A percentile compares a stretch with the other conserved stretches of the same genome.
Evolutionary conservation across 352 stramenopile genomes (phyloP).

Genomic region (Thalassiosira mediterranea): DNA sequence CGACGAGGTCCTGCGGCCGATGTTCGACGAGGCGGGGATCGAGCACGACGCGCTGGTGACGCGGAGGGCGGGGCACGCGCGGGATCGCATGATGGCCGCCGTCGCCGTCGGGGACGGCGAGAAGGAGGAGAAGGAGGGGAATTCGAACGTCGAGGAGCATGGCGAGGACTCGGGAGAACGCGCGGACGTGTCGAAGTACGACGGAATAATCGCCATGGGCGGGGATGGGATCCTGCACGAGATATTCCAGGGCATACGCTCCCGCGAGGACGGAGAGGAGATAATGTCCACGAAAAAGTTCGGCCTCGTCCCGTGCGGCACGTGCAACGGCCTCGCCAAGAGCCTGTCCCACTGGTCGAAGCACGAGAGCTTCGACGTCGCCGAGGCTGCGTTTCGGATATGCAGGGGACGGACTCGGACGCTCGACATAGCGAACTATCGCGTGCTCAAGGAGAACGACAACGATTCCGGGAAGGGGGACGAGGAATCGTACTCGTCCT

Average conservation of each 20-base stretch:
- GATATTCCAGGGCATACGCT: conserved; percentile 74
- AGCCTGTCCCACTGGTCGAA: conserved; percentile 58
- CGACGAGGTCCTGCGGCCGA: conserved; percentile 59
- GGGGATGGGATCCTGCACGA: conserved; percentile 83
- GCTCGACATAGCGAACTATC: conserved; percentile 64
- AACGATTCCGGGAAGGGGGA: conserved; percentile 51
- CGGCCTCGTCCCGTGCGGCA: conserved; percentile 75
- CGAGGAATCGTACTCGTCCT: conserved; percentile 61
- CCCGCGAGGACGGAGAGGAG: conserved; percentile 46
- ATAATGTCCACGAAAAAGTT: conserved; percentile 63
- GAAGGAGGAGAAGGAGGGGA: background rate
- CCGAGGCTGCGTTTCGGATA: conserved; percentile 73
- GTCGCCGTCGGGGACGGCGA: conserved; percentile 6
- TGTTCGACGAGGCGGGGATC: conserved; percentile 75
- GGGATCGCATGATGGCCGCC: conserved; percentile 56
- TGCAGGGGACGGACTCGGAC: conserved; percentile 56
- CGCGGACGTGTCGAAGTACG: conserved; percentile 67
- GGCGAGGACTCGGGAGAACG: conserved; percentile 19
- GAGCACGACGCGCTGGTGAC: conserved; percentile 71
- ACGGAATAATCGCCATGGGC: conserved; percentile 74
- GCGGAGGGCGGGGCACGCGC: conserved; percentile 55
- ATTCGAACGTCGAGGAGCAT: background rate
- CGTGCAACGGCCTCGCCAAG: conserved; percentile 77
- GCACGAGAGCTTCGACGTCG: conserved; percentile 35
- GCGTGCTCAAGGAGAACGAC: conserved; percentile 6